Evolutionary conservation across 306 rosid genomes (phyloP), one percentile per base, ranked within the genome.

Genomic region (Cicer pinnatifidum): DNA sequence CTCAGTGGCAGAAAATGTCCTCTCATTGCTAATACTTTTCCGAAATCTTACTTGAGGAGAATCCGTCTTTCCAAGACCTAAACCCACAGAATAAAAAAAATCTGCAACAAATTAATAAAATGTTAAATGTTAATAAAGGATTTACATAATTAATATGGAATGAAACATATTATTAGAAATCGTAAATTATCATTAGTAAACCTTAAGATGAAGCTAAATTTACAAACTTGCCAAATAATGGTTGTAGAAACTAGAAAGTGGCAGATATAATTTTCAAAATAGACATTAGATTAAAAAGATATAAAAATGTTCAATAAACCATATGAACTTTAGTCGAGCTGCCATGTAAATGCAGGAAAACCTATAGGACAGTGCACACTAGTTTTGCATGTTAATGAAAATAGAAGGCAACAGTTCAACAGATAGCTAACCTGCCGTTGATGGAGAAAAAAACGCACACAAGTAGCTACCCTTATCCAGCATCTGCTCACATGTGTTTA

Each of bases 21-120:
- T 87, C 82, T 94, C 97, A 17, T 88, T 94, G 74, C 97, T 94
- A 48, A 94, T 94, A 74, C 98, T 94, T 82, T 88, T 91, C 75
- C 95, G 85, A 70, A 73, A 84, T 82, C 86, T 88, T 63, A 54
- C 84, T 87, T 88, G 84, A 43, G 96, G 95, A 37, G 84, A 78
- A 75, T 75, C 83, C 8, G 97, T 91, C 76, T 84, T 64, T 77
- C 98, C 97, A 35, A 94, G 84, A 67, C 97, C 98, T 76, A 94
- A 89, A 79, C 92, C 98, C 77, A 94, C 96, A 52, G 97, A 89
- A 48, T 81, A 85, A 72, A 94, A 94, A 81, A 91, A 91, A 48
- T 91, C 98, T 94, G 87, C 88, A 82, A 64, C 47, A 72, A 73
- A 66, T 83, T 75, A 71, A 58, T 64, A 13, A 68, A 70, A 58